Evolutionary conservation across 805 yeast species (phyloP), one percentile per base, ranked within the genome.

Genomic region (Pichia californica): DNA sequence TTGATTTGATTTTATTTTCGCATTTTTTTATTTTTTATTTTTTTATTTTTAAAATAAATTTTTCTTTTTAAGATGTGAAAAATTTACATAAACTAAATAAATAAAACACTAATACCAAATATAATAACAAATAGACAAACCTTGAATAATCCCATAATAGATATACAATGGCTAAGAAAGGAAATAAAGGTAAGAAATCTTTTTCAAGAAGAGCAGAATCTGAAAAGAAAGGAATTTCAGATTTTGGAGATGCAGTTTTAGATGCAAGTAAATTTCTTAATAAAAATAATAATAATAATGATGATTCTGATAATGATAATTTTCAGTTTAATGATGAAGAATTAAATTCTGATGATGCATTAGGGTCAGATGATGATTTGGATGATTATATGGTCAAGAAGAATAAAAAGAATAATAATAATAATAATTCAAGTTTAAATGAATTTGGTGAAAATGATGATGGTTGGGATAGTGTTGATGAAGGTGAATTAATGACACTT

Each of bases 391-490:
- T 77, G 56, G 77, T 81, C 50, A 79, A 88, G 6, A 86, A 82
- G 36, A 87, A 80, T 57, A 69, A 68, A 48, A 40, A n/a, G 59
- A 59, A 83, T 13, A 64, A 81, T 33, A 74, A 88, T 63, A 87
- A 80, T 57, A 69, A 68, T 47, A 40, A 18, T 60, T 59, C 25
- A 26, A 33, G 33, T 7, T 33, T 45, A 5, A 45, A 47, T 21
- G 65, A 63, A 4, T 71, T 62, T n/a, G 66, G 64, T 14, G 74
- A 71, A 9, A 73, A 67, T 8, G 79, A 71, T 15, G 81, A 74
- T n/a, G 91, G 76, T 11, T 83, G 85, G 56, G 75, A 75, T 21
- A 81, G 89, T 56, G 70, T 84, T 34, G 95, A 87, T 54, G 96
- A 87, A 57, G 68, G 63, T 26, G 84, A 87, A 51, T 70, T 88